Evolutionary conservation across 176 grass and related monocot species (phyloP).

Genomic region (Musa acuminata): DNA sequence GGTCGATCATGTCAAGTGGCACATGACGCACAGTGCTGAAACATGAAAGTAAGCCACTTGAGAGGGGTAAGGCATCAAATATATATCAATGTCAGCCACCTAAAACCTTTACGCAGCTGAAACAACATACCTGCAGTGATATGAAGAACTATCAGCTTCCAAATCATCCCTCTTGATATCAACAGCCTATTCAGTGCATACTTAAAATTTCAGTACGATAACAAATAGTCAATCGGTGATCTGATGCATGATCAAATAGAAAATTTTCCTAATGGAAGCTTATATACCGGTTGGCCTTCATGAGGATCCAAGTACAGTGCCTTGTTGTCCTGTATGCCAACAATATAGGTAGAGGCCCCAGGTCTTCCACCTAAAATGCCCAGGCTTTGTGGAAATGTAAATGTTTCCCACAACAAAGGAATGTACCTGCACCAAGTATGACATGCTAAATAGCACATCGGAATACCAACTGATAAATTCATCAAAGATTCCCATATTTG

Average conservation of each 20-base stretch:
- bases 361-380: conserved; percentile 98
- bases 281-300: conserved; percentile 67
- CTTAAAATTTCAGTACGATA: background rate
- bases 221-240: too few relatives aligned
- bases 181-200: conserved; percentile 32
- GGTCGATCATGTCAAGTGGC: conserved; percentile 74
- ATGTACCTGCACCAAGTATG: conserved; percentile 52
- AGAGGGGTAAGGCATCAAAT: background rate
- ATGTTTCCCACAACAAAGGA: conserved; percentile 82
- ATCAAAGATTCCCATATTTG: background rate
- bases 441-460: background rate
- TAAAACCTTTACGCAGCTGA: background rate
- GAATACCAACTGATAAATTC: background rate
- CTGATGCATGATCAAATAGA: too few relatives aligned
- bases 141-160: conserved; percentile 72
- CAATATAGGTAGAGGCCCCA: conserved; percentile 90
- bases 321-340: conserved; percentile 81
- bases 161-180: conserved; percentile 54
- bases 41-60: background rate
- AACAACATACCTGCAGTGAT: conserved; percentile 81
- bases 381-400: conserved; percentile 93
- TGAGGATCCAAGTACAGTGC: conserved; percentile 92
- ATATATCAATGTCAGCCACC: background rate
- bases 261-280: background rate
- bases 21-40: conserved; percentile 58